Base-by-base conservation (phyloP, 768 basidiomycete genomes). In the Daedaleopsis sinensis region DNA sequence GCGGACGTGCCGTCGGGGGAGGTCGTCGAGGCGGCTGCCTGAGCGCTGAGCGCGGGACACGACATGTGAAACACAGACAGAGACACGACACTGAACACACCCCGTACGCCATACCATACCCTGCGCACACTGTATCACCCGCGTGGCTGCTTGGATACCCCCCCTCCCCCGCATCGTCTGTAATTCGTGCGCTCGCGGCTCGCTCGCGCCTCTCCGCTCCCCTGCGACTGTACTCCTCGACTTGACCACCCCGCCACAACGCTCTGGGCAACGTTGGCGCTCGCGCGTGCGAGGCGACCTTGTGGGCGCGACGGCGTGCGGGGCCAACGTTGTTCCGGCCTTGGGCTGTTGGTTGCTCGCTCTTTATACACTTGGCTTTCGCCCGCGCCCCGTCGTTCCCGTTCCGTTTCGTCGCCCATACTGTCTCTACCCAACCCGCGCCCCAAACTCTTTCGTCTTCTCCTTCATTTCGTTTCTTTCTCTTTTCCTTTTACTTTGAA, bases 321-420 rank as follows among this genome's bases (percentile, higher is more conserved):
- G 21, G 15, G 54, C 52, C 46, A 43, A 44, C 55, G 51, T 50
- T 37, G 52, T 18, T 18, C 55, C 52, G 68, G 66, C 67, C 74
- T 82, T 83, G 82, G 83, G 85, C 82, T 85, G 78, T 85, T 85
- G 82, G 83, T 85, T 86, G 83, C 78, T 75, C 72, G 73, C 75
- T 81, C 75, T 80, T 82, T 82, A 81, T 81, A 78, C 71, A 72
- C 74, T 79, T 75, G 71, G 63, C 73, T 68, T 78, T 73, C 71
- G 63, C 60, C 55, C 51, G 38, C 46, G 36, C 46, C 56, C 35
- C 52, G 50, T 49, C 61, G 50, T 50, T 51, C 39, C 1, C 15
- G 38, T 61, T 32, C 13, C 15, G 48, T 12, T 4, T 16, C 37
- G 3, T 42, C 39, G 39, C 18, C 39, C 18, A 18, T 5, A 42